phyloP scores from a whole-genome alignment of 306 rosid species.

The Arachis hypogaea region DNA sequence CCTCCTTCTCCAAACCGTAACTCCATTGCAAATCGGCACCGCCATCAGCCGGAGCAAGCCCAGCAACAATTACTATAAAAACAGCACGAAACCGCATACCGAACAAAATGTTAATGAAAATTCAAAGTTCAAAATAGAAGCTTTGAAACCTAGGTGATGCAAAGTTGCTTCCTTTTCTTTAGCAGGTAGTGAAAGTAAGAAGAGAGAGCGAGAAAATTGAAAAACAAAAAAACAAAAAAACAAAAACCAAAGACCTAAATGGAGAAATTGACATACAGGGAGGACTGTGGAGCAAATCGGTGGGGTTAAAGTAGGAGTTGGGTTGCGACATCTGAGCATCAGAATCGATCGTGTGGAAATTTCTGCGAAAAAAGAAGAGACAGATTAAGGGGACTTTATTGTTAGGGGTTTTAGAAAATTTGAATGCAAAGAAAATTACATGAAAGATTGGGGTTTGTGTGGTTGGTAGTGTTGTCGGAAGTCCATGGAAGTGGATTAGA shows the following conservation, averaged over 20 bases:
- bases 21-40: slow-evolving; percentile 76
- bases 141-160: background rate
- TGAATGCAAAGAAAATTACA: slow-evolving; percentile 40
- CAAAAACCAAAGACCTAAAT: background rate
- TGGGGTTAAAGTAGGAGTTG: slow-evolving; percentile 49
- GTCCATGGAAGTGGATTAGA: background rate
- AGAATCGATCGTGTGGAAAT: slow-evolving; percentile 56
- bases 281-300: slow-evolving; percentile 39
- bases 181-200: background rate
- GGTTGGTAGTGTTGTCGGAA: slow-evolving; percentile 55
- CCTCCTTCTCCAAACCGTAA: slow-evolving; percentile 66
- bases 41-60: slow-evolving; percentile 82
- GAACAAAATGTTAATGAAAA: background rate
- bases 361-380: slow-evolving; percentile 39
- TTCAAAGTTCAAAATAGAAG: background rate
- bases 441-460: slow-evolving; percentile 43
- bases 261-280: slow-evolving; percentile 49
- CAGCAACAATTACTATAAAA: slow-evolving; percentile 75
- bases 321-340: slow-evolving; percentile 64
- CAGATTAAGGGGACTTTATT: background rate
- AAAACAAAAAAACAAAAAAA: too few relatives aligned
- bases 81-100: background rate
- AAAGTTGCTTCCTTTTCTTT: background rate
- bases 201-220: too few relatives aligned
- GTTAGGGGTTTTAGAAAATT: background rate